Evolutionary conservation across 495 filamentous ascomycete genomes (phyloP), one percentile per base, ranked within the genome.

Genomic region (Hyaloscypha bicolor): DNA sequence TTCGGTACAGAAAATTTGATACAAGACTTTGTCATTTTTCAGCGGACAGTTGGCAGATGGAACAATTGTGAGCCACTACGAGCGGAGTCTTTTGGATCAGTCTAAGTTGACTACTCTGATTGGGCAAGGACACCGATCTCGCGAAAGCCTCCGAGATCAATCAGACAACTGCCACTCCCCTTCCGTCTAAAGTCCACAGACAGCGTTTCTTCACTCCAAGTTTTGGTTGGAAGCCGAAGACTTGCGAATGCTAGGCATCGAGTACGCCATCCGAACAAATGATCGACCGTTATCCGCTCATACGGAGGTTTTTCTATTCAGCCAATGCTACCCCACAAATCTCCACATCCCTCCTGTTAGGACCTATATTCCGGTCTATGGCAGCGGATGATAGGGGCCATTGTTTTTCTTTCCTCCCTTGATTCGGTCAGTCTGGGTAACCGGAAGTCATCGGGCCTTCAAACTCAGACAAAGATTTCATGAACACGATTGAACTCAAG

Each of bases 401-500:
- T 2, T 25, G 35, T 37, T 37, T 37, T 37, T 37, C 35, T 37
- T 6, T 6, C 42, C 9, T 48, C 16, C 35, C 3, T 48, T 19
- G 16, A 48, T 48, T 48, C 42, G 42, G 1, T 48, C 42, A 12
- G 42, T 48, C 9, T 48, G 42, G 16, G 16, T 4, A 6, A 48
- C 6, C 6, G 42, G 42, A 48, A 48, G 42, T 48, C 16, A 84
- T 88, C 71, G 84, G 84, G 9, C 84, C 82, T 0, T 78, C 76
- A 3, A 77, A 79, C 72, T 76, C 73, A 55, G 72, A 72, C 53
- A 75, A 71, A 31, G 82, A 85, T 72, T 76, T 79, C 57, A 82
- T 82, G 79, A 79, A 82, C 69, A 78, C 78, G 1, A 80, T 83
- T 29, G 78, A 77, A 35, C 83, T 83, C 0, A 78, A 74, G 66